phyloP scores from a whole-genome alignment of 1,139 yeast genomes.

The Pichia sp. region DNA sequence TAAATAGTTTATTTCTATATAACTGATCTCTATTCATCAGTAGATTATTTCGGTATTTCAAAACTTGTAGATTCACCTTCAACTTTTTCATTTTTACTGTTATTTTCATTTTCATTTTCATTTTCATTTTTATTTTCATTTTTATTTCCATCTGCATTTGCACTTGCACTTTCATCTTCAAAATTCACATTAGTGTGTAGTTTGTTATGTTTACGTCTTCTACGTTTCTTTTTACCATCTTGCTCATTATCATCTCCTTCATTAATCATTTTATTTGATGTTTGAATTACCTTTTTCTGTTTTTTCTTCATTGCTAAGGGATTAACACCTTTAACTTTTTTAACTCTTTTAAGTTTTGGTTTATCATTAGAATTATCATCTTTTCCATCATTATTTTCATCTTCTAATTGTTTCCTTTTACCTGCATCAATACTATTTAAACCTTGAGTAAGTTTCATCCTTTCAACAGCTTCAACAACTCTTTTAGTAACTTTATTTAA shows the following conservation, averaged over 20 bases:
- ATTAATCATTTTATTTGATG: conserved; percentile 46
- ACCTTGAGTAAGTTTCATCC: conserved; percentile 65
- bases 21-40: too few relatives aligned
- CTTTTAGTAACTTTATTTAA: conserved; percentile 64
- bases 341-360: conserved; percentile 53
- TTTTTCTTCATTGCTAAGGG: conserved; percentile 45
- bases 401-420: conserved; percentile 16
- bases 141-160: too few relatives aligned
- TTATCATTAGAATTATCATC: too few relatives aligned
- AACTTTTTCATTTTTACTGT: too few relatives aligned
- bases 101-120: too few relatives aligned
- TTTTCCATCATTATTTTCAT: conserved; percentile 23
- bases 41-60: too few relatives aligned
- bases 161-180: background rate
- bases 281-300: conserved; percentile 73
- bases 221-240: conserved; percentile 34
- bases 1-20: too few relatives aligned
- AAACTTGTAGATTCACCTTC: too few relatives aligned
- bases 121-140: too few relatives aligned
- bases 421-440: conserved; percentile 51
- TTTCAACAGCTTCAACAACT: conserved; percentile 52
- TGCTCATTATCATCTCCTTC: conserved; percentile 36
- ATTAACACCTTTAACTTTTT: conserved; percentile 33
- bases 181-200: background rate
- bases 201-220: conserved; percentile 37